Conservation (phyloP, 164 flowering plant species). For the Nymphaea colorata region DNA sequence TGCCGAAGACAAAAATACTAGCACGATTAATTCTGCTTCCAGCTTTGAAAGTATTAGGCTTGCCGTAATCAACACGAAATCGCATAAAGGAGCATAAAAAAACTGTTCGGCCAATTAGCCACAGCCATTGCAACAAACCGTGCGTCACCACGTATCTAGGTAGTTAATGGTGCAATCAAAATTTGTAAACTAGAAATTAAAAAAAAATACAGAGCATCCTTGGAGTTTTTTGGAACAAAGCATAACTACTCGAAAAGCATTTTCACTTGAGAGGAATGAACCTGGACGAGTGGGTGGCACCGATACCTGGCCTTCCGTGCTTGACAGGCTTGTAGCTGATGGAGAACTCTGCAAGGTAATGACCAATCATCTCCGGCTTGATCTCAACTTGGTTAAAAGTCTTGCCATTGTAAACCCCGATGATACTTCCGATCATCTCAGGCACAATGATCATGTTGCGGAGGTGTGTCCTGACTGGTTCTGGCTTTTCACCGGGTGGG, state of each 20-base stretch:
- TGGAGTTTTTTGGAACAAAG: background rate
- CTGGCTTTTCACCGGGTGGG: conserved; percentile 16
- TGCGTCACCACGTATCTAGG: too few relatives aligned
- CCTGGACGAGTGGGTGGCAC: conserved; percentile 16
- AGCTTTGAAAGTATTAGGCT: too few relatives aligned
- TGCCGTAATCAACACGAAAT: too few relatives aligned
- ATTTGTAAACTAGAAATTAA: background rate
- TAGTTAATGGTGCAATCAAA: too few relatives aligned
- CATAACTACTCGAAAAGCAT: background rate
- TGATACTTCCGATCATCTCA: conserved; percentile 15
- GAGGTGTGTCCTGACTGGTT: conserved; percentile 17
- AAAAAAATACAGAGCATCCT: background rate
- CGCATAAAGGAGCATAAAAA: too few relatives aligned
- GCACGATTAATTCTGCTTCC: too few relatives aligned
- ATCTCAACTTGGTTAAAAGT: conserved; percentile 16
- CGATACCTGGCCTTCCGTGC: conserved; percentile 17
- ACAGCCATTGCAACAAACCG: too few relatives aligned
- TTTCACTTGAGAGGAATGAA: conserved; percentile 25
- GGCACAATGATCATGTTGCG: conserved; percentile 17
- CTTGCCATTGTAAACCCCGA: conserved; percentile 14
- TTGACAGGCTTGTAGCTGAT: conserved; percentile 15
- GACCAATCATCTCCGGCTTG: conserved; percentile 17
- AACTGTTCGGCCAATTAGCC: too few relatives aligned
- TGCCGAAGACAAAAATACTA: too few relatives aligned
- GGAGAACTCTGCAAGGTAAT: conserved; percentile 15